Base-by-base conservation (phyloP, 176 grass and related monocot species). In the Panicum miliaceum region DNA sequence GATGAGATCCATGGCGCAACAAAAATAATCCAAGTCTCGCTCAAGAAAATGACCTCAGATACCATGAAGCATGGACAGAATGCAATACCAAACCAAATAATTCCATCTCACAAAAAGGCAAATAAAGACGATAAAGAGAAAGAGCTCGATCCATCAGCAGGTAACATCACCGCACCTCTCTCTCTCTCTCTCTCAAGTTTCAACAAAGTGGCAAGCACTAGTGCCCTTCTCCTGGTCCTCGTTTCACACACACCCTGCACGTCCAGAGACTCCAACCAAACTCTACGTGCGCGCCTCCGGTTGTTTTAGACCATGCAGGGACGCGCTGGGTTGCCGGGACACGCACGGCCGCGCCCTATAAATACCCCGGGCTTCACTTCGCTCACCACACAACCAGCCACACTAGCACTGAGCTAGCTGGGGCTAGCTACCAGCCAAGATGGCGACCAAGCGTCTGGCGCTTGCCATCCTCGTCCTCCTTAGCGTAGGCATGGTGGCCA, bases 391-490 rank as follows among this genome's bases (percentile, higher is more conserved):
- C 77, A 45, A 81, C 42, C 23, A 57, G 7, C 62, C 54, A 68
- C 77, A 80, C 38, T 66, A 20, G 22, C 32, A 75, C 69, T 12
- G 13, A 75, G 62, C 42, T 84, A 53, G 51, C 51, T 19, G 20
- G 52, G 23, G 61, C 51, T 48, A 70, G 64, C 60, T 36, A 8
- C 2, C 29, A 34, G 77, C 53, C 63, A 82, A 88, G 80, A 89
- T 89, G 88, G 82, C 77, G 19, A 71, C 77, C 25, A 81, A 76
- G 64, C 88, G 81, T 85, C 59, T 89, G 34, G 77, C 71, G 7
- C 43, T 85, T 81, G 71, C 64, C 71, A 54, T 89, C 78, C 77
- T 89, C 68, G 82, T 89, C 6, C 88, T 89, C 53, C 53, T 89
- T 76, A 81, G 77, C 64, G 15, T 85, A 81, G 82, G 77, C 43